Percentiles rank a stretch among this genome's conserved stretches.
These are phyloP conservation scores for Elaphomyces granulatus DNA, from an alignment of 495 filamentous ascomycete genomes.

Conservation along the genomic window DNA sequence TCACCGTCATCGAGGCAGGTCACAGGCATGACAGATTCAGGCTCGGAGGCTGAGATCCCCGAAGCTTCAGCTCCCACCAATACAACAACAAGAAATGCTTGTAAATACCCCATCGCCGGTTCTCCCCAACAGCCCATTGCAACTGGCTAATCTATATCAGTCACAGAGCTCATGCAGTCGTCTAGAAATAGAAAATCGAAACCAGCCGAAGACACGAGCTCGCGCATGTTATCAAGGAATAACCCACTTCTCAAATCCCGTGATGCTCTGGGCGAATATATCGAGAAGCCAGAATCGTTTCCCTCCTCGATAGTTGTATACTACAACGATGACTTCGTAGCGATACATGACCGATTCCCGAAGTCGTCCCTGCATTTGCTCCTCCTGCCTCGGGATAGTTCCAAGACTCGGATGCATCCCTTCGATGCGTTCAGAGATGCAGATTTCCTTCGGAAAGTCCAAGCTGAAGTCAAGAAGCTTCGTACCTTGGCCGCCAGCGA, in stretches of 20 bases:
- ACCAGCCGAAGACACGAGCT: constrained; percentile 14
- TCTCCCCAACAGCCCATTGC: no score
- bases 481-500: constrained; percentile 56
- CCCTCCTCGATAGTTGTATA: constrained; percentile 50
- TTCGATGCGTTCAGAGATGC: constrained; percentile 63
- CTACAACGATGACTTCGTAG: constrained; percentile 56
- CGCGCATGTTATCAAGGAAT: constrained; percentile 16
- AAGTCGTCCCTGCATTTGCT: constrained; percentile 78
- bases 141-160: no score
- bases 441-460: constrained; percentile 53
- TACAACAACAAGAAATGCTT: no score
- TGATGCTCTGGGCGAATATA: constrained; percentile 58
- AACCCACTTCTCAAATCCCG: constrained; percentile 28
- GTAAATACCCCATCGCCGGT: no score
- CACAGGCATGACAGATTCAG: no score
- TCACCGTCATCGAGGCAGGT: no score
- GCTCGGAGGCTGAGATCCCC: no score
- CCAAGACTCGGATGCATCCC: constrained; percentile 51
- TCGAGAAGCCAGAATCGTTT: constrained; percentile 48
- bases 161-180: constrained; percentile 63
- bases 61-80: no score
- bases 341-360: constrained; percentile 70
- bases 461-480: constrained; percentile 43
- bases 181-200: no score
- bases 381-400: constrained; percentile 59